phyloP scores from a whole-genome alignment of 129 eudicot genomes.

The Scalesia atractyloides region DNA sequence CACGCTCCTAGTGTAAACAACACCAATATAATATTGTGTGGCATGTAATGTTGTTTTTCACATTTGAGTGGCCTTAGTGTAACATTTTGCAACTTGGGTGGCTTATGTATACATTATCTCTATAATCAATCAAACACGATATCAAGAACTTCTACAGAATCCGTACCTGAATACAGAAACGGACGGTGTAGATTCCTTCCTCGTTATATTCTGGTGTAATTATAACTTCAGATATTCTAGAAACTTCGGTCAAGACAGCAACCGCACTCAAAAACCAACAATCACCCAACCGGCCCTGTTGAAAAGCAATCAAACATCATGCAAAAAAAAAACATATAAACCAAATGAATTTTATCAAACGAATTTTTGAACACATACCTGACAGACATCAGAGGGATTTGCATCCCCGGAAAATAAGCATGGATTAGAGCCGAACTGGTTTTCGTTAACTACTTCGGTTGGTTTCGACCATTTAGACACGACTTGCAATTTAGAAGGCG shows the following conservation, averaged over 20 bases:
- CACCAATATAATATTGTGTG: too few species aligned
- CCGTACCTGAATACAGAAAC: constrained; percentile 95
- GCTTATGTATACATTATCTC: too few species aligned
- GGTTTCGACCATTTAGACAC: constrained; percentile 97
- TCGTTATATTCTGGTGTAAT: constrained; percentile 95
- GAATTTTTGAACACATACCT: constrained; percentile 43
- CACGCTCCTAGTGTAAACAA: too few species aligned
- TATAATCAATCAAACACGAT: not conserved
- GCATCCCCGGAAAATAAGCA: constrained; percentile 86
- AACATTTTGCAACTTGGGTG: not conserved
- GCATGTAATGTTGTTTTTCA: not conserved
- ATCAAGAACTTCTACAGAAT: not conserved
- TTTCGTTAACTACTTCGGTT: constrained; percentile 67
- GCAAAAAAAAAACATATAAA: not conserved
- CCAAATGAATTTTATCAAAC: not conserved
- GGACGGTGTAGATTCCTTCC: constrained; percentile 98
- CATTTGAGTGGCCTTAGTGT: not conserved
- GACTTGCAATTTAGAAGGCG: constrained; percentile 89
- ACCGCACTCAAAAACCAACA: constrained; percentile 99
- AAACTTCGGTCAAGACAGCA: constrained; percentile 95
- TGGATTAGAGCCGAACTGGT: constrained; percentile 59
- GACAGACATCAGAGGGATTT: constrained; percentile 98
- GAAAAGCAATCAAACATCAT: constrained; percentile 19
- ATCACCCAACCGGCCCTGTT: constrained; percentile 95
- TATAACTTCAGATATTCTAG: constrained; percentile 85